Conservation (phyloP, 2,329 filamentous ascomycete species). For the Talaromyces verruculosus region DNA sequence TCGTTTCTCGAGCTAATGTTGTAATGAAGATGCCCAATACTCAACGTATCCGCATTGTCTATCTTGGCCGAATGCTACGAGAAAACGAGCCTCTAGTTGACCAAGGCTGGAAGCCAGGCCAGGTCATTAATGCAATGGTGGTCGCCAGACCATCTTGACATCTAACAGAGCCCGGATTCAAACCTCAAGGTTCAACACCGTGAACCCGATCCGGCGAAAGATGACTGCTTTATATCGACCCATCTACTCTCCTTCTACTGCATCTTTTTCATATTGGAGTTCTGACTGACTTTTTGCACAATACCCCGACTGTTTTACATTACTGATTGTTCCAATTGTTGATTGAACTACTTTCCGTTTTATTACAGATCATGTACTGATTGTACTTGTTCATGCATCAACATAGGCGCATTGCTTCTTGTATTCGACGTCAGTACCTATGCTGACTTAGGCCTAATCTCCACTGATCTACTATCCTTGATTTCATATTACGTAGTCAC, state of each 20-base stretch:
- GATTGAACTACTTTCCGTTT: not conserved
- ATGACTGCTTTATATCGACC: not conserved
- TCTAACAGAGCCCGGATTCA: not conserved
- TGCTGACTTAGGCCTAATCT: not conserved
- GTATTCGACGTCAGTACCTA: not conserved
- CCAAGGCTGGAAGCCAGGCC: slow-evolving; percentile 73
- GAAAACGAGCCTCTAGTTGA: slow-evolving; percentile 63
- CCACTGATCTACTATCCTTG: not conserved
- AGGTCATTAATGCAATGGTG: slow-evolving; percentile 76
- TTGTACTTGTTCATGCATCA: slow-evolving; percentile 9
- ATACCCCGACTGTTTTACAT: slow-evolving; percentile 21
- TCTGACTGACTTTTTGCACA: slow-evolving; percentile 16
- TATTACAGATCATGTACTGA: not conserved
- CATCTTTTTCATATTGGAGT: slow-evolving; percentile 17
- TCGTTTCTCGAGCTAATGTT: not conserved
- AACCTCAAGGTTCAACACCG: no score
- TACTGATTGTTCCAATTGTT: not conserved
- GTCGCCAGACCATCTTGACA: slow-evolving; percentile 34
- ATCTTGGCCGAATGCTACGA: slow-evolving; percentile 76
- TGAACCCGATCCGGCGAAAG: not conserved
- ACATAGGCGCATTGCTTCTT: not conserved
- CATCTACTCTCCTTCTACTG: not conserved
- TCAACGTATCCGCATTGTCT: slow-evolving; percentile 68
- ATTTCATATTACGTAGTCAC: not conserved
- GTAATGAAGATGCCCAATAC: slow-evolving; percentile 55